Conservation (phyloP, 768 basidiomycete species). For the Psilocybe subaeruginosa region DNA sequence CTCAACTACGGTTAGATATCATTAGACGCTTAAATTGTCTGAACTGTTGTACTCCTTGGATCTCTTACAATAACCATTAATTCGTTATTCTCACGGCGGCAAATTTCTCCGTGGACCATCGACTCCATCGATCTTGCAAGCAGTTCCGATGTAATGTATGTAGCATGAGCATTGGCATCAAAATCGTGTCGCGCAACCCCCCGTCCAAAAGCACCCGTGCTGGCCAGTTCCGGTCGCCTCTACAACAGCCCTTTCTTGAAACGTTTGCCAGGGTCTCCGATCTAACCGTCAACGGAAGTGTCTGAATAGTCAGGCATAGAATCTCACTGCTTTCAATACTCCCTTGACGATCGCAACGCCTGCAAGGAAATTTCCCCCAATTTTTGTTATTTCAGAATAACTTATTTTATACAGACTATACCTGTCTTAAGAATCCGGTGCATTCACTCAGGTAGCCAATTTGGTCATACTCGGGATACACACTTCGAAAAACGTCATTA, state of each 20-base stretch:
- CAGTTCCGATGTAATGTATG: background rate
- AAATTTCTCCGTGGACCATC: background rate
- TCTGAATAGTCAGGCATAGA: too few relatives aligned
- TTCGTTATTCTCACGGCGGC: constrained; percentile 10
- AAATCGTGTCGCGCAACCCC: background rate
- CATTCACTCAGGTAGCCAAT: background rate
- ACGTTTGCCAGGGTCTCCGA: too few relatives aligned
- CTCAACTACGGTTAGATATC: constrained; percentile 65
- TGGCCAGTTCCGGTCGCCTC: too few relatives aligned
- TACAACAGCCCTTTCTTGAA: too few relatives aligned
- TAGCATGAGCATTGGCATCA: background rate
- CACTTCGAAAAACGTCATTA: background rate
- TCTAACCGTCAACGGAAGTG: too few relatives aligned
- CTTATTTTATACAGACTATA: too few relatives aligned
- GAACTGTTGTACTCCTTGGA: constrained; percentile 20
- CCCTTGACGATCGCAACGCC: too few relatives aligned
- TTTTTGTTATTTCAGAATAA: too few relatives aligned
- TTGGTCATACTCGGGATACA: background rate
- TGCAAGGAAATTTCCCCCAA: too few relatives aligned
- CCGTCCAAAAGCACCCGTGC: background rate
- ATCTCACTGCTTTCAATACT: too few relatives aligned
- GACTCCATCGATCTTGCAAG: background rate
- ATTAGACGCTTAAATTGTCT: constrained; percentile 6
- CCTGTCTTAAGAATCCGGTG: too few relatives aligned
- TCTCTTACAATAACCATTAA: constrained; percentile 21